Conservation (phyloP, 169 alveolate species). For the Cryptosporidium parvum region DNA sequence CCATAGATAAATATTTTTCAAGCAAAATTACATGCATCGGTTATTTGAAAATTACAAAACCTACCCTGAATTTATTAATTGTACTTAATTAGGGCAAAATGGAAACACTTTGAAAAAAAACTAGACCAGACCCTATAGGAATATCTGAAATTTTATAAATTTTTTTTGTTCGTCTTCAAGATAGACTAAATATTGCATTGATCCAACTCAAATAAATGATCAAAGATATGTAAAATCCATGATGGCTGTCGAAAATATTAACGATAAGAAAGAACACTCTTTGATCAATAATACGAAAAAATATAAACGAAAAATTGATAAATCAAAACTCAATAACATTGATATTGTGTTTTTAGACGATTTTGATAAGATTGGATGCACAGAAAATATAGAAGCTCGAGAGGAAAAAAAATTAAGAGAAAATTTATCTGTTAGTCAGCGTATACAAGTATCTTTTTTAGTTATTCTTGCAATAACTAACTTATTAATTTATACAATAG, state of each 20-base stretch:
- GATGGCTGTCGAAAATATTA: neutral
- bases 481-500: conserved; percentile 18
- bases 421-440: conserved; percentile 30
- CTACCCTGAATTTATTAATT: neutral
- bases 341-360: conserved; percentile 32
- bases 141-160: neutral
- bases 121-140: neutral
- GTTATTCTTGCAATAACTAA: conserved; percentile 16
- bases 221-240: neutral
- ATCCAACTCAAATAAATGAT: neutral
- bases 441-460: conserved; percentile 47
- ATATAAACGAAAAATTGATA: neutral
- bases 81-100: neutral
- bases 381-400: conserved; percentile 3
- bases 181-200: neutral
- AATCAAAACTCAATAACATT: neutral
- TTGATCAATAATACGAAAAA: neutral
- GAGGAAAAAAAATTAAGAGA: neutral
- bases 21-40: neutral
- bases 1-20: neutral
- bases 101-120: neutral
- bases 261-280: neutral
- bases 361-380: conserved; percentile 18
- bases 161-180: neutral
- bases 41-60: neutral